phyloP scores from a whole-genome alignment of 345 rosid species.

The Ricinus communis region DNA sequence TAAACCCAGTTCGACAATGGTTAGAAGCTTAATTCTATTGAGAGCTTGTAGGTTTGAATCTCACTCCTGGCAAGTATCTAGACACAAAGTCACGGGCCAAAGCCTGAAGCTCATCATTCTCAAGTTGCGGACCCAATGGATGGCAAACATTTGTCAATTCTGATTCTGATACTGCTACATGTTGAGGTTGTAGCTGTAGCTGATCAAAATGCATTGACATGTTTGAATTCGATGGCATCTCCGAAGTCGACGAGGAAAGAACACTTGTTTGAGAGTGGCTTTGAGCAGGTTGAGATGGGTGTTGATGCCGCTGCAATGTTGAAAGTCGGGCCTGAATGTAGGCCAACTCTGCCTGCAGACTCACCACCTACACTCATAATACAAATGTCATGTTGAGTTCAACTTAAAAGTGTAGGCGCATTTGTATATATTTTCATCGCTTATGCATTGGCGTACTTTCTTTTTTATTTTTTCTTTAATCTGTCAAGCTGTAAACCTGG shows the following conservation, averaged over 20 bases:
- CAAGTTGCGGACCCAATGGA: slow-evolving; percentile 24
- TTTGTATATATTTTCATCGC: too few relatives aligned
- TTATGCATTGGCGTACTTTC: too few relatives aligned
- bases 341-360: slow-evolving; percentile 76
- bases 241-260: slow-evolving; percentile 21
- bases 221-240: slow-evolving; percentile 30
- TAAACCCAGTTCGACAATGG: not conserved
- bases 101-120: slow-evolving; percentile 39
- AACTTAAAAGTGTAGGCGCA: not conserved
- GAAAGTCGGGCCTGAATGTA: slow-evolving; percentile 63
- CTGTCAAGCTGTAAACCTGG: too few relatives aligned
- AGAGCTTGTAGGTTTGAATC: slow-evolving; percentile 31
- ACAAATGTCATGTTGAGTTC: not conserved
- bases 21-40: slow-evolving; percentile 8
- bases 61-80: slow-evolving; percentile 44
- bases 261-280: slow-evolving; percentile 18
- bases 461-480: too few relatives aligned
- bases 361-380: slow-evolving; percentile 47
- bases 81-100: slow-evolving; percentile 51
- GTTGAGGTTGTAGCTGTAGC: slow-evolving; percentile 16
- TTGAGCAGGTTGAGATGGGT: slow-evolving; percentile 20
- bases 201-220: slow-evolving; percentile 31
- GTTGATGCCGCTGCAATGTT: slow-evolving; percentile 42
- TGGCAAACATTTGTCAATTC: slow-evolving; percentile 12
- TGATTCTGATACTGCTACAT: not conserved